These are phyloP conservation scores for Tremellales sp. DNA, from an alignment of 1,284 basidiomycete species.

Conservation along the genomic window DNA sequence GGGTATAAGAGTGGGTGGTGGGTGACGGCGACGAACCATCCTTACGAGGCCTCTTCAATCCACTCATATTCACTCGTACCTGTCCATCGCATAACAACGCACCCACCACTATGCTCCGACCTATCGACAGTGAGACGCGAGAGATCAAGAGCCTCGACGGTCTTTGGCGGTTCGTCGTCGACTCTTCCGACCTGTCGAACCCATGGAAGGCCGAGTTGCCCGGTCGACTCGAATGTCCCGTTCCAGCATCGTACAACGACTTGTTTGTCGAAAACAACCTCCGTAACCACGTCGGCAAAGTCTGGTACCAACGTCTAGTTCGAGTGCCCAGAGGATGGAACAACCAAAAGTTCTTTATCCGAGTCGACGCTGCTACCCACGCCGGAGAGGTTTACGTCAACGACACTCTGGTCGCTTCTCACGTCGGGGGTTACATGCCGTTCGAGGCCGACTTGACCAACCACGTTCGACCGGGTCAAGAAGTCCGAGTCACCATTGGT, in stretches of 20 bases:
- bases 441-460: constrained; percentile 24
- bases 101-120: constrained; percentile 6
- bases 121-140: constrained; percentile 6
- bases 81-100: neutral
- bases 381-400: constrained; percentile 20
- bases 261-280: constrained; percentile 29
- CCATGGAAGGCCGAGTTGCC: constrained; percentile 10
- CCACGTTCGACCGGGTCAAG: constrained; percentile 11
- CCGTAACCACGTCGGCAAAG: constrained; percentile 32
- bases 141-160: constrained; percentile 13
- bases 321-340: constrained; percentile 19
- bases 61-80: neutral
- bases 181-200: neutral
- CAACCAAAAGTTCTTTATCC: constrained; percentile 13
- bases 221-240: constrained; percentile 20
- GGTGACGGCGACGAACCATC: neutral
- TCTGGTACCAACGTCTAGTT: constrained; percentile 22
- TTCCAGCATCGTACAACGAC: constrained; percentile 31
- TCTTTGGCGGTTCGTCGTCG: constrained; percentile 13
- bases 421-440: constrained; percentile 25
- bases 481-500: constrained; percentile 18
- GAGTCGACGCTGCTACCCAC: constrained; percentile 24
- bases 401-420: constrained; percentile 17
- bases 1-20: neutral
- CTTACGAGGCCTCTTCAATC: neutral